Evolutionary conservation across 805 yeast species (phyloP), one percentile per base, ranked within the genome.

Genomic region (Kurtzmaniella cleridarum): DNA sequence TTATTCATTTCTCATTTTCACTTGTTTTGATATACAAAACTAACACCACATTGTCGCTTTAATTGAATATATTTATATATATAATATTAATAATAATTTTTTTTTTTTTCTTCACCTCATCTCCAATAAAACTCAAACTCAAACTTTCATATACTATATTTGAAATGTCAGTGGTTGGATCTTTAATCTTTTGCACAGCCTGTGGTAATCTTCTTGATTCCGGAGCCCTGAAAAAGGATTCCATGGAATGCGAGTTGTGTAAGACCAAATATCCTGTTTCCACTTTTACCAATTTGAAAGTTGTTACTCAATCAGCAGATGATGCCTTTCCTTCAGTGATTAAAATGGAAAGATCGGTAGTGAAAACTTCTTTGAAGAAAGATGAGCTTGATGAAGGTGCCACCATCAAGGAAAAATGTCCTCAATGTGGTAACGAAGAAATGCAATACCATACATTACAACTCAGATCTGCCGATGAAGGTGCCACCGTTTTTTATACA

Each of bases 371-470:
- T 1, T 71, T 90, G 57, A 79, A 78, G 54, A 76, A 76, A 20
- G 79, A 78, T 46, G 97, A 91, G 49, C 64, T 86, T 34, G 95
- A 82, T 43, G 97, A 89, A 44, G 98, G 98, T 46, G 98, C 98
- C 30, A 84, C 95, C 10, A 93, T 93, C 60, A 85, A 90, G 60
- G 99, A 93, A 62, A 90, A 85, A 57, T 93, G 99, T 73, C 98
- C 98, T n/a, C 80, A 90, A 63, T 93, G 98, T 77, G 96, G 95
- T 36, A 78, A 90, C 64, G 97, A 93, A 57, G 97, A 93, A 64
- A 95, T 95, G 98, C 90, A 82, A 59, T 93, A 91, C 60, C 98
- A 93, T 58, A 93, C 98, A 3, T 71, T 93, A 50, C 99, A 93
- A 65, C 75, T 93, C 52, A 81, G 99, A 67, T 85, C 96, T 39